Percentiles rank a stretch among this genome's conserved stretches.
Conservation (phyloP, 1,139 yeast genomes). For the Yamadazyma jaroonii region DNA sequence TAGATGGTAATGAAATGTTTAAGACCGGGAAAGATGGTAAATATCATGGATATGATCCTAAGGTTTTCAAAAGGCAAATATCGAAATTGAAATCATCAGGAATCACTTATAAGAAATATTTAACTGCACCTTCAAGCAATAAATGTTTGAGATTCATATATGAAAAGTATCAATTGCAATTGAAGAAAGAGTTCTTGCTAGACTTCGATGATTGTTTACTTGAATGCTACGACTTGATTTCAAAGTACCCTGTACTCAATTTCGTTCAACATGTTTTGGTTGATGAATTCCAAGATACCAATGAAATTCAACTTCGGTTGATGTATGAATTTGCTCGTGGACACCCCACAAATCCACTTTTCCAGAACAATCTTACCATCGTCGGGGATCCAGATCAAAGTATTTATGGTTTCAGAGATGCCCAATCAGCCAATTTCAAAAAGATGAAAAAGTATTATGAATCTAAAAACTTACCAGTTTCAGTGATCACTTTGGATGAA, state of each 20-base stretch:
- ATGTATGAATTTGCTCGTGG: conserved; percentile 57
- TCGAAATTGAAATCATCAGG: conserved; percentile 55
- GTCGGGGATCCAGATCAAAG: conserved; percentile 98
- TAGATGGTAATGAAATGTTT: conserved; percentile 2
- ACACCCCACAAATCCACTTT: conserved; percentile 18
- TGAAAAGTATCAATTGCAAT: conserved; percentile 47
- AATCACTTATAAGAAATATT: conserved; percentile 34
- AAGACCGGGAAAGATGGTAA: conserved; percentile 14
- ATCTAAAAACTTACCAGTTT: conserved; percentile 17
- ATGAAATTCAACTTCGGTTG: conserved; percentile 67
- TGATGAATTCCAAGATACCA: conserved; percentile 95
- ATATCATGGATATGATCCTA: conserved; percentile 32
- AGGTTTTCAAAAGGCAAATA: conserved; percentile 41
- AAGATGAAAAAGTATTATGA: conserved; percentile 52
- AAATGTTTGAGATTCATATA: conserved; percentile 35
- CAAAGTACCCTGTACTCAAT: conserved; percentile 41
- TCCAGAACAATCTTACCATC: conserved; percentile 63
- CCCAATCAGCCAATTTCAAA: conserved; percentile 65
- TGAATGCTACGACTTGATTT: conserved; percentile 50
- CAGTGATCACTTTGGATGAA: conserved; percentile 47
- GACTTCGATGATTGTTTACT: conserved; percentile 87
- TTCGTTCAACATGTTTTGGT: conserved; percentile 70
- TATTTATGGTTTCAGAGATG: conserved; percentile 85
- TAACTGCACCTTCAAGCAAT: conserved; percentile 3
- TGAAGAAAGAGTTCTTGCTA: conserved; percentile 41